Evolutionary conservation across 208 protist genomes (phyloP), one percentile per base, ranked within the genome.

Genomic region (Leishmania gerbilli): DNA sequence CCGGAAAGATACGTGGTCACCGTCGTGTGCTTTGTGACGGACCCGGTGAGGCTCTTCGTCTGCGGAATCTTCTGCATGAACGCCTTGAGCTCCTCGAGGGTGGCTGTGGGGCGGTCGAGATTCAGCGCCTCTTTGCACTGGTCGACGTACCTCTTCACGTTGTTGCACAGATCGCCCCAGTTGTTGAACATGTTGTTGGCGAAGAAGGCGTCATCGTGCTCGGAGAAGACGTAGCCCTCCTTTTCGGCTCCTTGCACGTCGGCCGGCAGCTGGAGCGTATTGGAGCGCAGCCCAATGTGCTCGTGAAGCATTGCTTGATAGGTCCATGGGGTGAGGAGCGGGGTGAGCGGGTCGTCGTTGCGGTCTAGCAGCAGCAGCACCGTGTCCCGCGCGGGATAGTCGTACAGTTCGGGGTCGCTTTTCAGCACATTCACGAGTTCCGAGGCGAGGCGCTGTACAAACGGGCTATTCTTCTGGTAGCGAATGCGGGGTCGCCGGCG

Each of bases 281-380:
- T 99, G 82, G 99, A 97, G 7, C 87, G 31, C 62, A 99, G 97
- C 8, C 95, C 95, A 27, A 99, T 78, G 79, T 99, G 88, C 85
- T 99, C 99, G 88, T 99, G 99, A 62, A 99, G 89, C 99, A 99
- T 99, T 24, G 99, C 97, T 90, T 99, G 98, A 88, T 99, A 99
- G n/a, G 98, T 99, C 99, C 99, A 99, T 79, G 99, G 98, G 40
- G 91, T 98, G 42, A 99, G 87, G 49, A 99, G 88, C 62, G 99
- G 99, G 15, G 99, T 99, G 2, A 99, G 86, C 9, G 97, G 98
- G 83, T 99, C 99, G 79, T 93, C 92, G 79, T 51, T 90, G 71
- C 95, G 93, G 79, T 98, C 95, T 3, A 97, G 74, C 68, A 98
- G 87, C 40, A 97, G 87, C 69, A 97, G 76, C 74, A 92, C 86